Base-by-base conservation (phyloP, 768 basidiomycete genomes). In the Plicaturopsis crispa region DNA sequence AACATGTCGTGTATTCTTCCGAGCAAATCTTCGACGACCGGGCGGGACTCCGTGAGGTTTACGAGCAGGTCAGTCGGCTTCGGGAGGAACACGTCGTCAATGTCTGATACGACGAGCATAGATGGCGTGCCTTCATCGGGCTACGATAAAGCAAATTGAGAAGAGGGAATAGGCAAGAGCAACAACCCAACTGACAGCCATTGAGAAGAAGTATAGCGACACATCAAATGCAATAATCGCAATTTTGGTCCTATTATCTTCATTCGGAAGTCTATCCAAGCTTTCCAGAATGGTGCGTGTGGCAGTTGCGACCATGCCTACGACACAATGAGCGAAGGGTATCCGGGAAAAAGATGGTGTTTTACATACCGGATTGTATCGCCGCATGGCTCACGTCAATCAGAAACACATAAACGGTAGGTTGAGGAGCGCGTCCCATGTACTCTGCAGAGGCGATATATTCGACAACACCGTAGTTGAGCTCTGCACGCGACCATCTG, bases 371-470 rank as follows among this genome's bases (percentile, higher is more conserved):
- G 31, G 88, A 88, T 62, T 91, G 85, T 31, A 99, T 75, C 21
- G 94, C 93, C 26, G 80, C 59, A 53, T 94, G 88, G 54, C 89
- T 90, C 48, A 98, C 92, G 54, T 99, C 96, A 61, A 99, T 87
- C 55, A 98, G 75, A 72, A 98, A 96, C 40, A 94, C 75, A 60
- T 94, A 98, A 37, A 96, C 90, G 13, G 93, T 90, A 4, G 96
- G 91, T 59, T 98, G 96, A 37, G 96, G 96, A 4, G 96, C 84
- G 47, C 96, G 85, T 54, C 93, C 94, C 96, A 98, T 98, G 62
- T 99, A 99, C 63, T 99, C 96, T 0, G 92, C 94, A 5, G 96
- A 93, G 1, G 96, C 96, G 38, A 99, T 87, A 54, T 80, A 99
- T 59, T 99, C 96, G 36, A 99, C 89, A n/a, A 83, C 86, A 24